Evolutionary conservation across 371 early-diverging fungal genomes (phyloP).

Genomic region (Syncephalastrum racemosum): DNA sequence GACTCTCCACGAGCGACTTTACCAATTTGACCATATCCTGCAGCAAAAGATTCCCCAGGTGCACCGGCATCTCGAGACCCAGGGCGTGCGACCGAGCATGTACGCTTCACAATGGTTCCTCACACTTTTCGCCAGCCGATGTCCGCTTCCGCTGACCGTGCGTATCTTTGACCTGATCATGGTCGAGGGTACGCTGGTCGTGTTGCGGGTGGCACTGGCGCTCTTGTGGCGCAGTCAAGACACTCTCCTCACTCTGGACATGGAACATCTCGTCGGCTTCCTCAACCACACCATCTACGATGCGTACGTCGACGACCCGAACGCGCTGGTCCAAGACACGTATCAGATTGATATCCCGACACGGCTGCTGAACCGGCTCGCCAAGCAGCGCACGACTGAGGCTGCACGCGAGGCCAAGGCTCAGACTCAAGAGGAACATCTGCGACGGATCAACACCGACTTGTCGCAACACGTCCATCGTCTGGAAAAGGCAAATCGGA

Average conservation of each 20-base stretch:
- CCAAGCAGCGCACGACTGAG: slow-evolving; percentile 29
- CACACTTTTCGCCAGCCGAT: slow-evolving; percentile 83
- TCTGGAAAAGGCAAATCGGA: slow-evolving; percentile 59
- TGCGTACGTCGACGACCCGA: slow-evolving; percentile 46
- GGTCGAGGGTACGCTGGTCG: slow-evolving; percentile 81
- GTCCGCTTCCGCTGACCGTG: slow-evolving; percentile 80
- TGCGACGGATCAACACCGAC: slow-evolving; percentile 66
- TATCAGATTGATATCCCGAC: slow-evolving; percentile 31
- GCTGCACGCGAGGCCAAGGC: slow-evolving; percentile 28
- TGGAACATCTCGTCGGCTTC: slow-evolving; percentile 82
- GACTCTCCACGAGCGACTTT: slow-evolving; percentile 75
- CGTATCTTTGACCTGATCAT: slow-evolving; percentile 90
- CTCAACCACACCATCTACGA: slow-evolving; percentile 79
- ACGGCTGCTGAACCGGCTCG: slow-evolving; percentile 17
- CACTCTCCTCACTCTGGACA: slow-evolving; percentile 70
- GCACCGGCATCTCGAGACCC: slow-evolving; percentile 65
- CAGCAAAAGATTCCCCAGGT: slow-evolving; percentile 68
- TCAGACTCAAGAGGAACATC: slow-evolving; percentile 45
- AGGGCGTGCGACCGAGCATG: slow-evolving; percentile 75
- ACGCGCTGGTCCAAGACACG: slow-evolving; percentile 33
- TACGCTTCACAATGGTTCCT: slow-evolving; percentile 85
- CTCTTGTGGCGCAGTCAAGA: slow-evolving; percentile 78
- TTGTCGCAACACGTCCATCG: slow-evolving; percentile 56
- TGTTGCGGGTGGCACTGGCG: slow-evolving; percentile 84
- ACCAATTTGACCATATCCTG: slow-evolving; percentile 83